These are phyloP conservation scores for Metschnikowia sp. DNA, from an alignment of 805 yeast species.

Conservation along the genomic window DNA sequence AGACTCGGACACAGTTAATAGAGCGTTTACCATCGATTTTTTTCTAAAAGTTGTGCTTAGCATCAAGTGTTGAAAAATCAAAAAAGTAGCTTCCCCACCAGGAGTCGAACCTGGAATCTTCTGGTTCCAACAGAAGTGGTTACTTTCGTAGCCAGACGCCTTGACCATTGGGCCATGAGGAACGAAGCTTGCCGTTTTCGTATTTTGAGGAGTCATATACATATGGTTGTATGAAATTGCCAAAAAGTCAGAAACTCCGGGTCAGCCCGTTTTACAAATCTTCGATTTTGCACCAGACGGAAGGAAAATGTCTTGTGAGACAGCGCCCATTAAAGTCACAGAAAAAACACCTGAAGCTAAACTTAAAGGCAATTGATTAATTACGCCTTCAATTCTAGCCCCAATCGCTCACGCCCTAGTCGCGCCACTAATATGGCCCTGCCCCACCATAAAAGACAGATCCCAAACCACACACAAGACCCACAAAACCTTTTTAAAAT, in stretches of 20 bases:
- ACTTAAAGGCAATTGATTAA: too few relatives aligned
- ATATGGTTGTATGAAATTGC: too few relatives aligned
- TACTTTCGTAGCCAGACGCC: constrained; percentile 70
- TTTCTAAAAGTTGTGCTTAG: too few relatives aligned
- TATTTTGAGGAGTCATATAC: neutral
- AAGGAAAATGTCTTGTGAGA: too few relatives aligned
- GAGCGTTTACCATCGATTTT: too few relatives aligned
- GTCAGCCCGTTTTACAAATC: neutral
- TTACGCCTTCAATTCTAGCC: too few relatives aligned
- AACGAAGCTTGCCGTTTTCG: constrained; percentile 37
- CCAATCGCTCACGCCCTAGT: too few relatives aligned
- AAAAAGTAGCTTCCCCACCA: constrained; percentile 45
- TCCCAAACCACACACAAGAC: neutral
- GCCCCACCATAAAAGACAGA: neutral
- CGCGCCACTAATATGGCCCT: neutral
- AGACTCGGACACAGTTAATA: too few relatives aligned
- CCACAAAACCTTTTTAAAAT: neutral
- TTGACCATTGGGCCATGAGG: constrained; percentile 76
- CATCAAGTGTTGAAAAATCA: constrained; percentile 21
- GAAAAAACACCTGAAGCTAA: neutral
- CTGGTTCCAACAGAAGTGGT: constrained; percentile 48
- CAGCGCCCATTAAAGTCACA: neutral
- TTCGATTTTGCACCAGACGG: too few relatives aligned
- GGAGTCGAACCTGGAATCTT: constrained; percentile 56
- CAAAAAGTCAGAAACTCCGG: neutral